A percentile compares a stretch with the other conserved stretches of the same genome.
These are phyloP conservation scores for Emericellopsis cladophorae DNA, from an alignment of 2,329 filamentous ascomycete genomes.

Conservation along the genomic window DNA sequence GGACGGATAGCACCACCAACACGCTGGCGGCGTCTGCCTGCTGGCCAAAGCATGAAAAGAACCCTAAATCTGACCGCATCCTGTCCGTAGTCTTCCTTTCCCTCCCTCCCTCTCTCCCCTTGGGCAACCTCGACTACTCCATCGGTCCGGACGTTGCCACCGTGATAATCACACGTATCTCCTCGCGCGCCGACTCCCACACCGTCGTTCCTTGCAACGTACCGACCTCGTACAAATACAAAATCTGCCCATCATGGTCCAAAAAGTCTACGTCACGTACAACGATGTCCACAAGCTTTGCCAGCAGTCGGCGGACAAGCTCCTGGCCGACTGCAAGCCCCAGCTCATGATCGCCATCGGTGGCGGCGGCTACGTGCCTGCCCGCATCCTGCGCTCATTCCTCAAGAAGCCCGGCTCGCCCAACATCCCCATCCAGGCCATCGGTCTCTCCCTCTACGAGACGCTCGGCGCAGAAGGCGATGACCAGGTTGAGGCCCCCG, in stretches of 20 bases:
- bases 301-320: conserved; percentile 68
- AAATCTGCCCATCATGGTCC: conserved; percentile 48
- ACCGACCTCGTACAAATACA: background rate
- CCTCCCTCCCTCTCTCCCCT: conserved; percentile 7
- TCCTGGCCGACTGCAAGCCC: conserved; percentile 77
- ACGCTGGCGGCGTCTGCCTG: background rate
- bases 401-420: conserved; percentile 75
- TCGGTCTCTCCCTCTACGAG: conserved; percentile 95
- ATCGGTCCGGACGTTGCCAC: background rate
- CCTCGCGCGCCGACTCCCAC: conserved; percentile 5
- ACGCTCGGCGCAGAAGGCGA: conserved; percentile 43
- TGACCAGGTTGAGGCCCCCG: conserved; percentile 53
- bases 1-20: background rate
- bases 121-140: conserved; percentile 6
- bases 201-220: background rate
- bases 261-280: conserved; percentile 85
- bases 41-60: background rate
- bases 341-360: conserved; percentile 98
- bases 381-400: conserved; percentile 93
- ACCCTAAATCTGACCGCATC: background rate
- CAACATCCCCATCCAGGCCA: conserved; percentile 99
- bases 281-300: conserved; percentile 97
- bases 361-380: conserved; percentile 92
- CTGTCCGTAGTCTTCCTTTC: conserved; percentile 4
- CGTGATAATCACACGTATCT: background rate